Evolutionary conservation across 2,329 filamentous ascomycete genomes (phyloP), one percentile per base, ranked within the genome.

Genomic region (Monilinia fructigena): DNA sequence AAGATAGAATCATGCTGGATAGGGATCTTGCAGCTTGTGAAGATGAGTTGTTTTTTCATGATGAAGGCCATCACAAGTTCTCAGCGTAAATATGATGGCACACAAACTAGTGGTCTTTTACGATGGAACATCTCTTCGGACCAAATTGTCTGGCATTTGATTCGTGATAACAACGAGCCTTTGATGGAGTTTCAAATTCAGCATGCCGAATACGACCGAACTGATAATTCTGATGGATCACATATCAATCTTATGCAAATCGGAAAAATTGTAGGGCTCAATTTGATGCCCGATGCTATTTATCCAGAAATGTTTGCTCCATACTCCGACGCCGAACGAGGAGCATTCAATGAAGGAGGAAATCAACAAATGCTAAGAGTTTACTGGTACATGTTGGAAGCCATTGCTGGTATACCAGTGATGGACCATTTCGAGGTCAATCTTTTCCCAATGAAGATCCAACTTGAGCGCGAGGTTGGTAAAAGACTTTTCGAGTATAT

Each of bases 31-130:
- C 92, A 12, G 87, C 87, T 26, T 97, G 92, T 74, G 95, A 98
- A 77, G 95, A 99, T 74, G 96, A 99, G 77, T 80, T 99, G 11
- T 99, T 99, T 83, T 83, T 99, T 99, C 80, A 91, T 99, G 82
- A 98, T 99, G 95, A 98, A 99, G 75, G 96, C 95, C 50, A 99
- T 99, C 76, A 99, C 95, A 1, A 96, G 93, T 3, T 96, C 94
- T 6, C 95, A 99, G 78, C 85, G 93, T 68, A 95, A 93, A 76
- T 88, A 87, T 70, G 92, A 96, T 68, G 85, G 85, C 60, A 86
- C 87, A 8, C 86, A 92, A 70, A 89, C 88, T 66, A 93, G 86
- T 68, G 93, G 93, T 7, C 81, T 97, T 52, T 78, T 99, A 64
- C 89, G 92, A 72, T 97, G 94, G 90, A 95, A 92, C 76, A 92